phyloP scores from a whole-genome alignment of 1,139 yeast genomes.

The Hansenula sp. region DNA sequence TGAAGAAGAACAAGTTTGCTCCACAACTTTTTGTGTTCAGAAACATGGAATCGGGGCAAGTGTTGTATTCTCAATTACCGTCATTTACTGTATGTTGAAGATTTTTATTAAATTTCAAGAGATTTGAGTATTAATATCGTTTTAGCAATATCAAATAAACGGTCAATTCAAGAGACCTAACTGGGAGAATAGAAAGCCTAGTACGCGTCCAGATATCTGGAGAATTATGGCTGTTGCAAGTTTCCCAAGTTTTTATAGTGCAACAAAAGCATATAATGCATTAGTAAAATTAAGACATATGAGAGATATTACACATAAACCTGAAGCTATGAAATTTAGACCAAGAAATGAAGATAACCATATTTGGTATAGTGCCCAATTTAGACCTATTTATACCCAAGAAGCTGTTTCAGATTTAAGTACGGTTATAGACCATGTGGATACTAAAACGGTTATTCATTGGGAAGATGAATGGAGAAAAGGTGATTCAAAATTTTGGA shows the following conservation, averaged over 20 bases:
- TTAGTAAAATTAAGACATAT: constrained; percentile 68
- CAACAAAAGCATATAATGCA: constrained; percentile 72
- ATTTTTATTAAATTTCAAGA: neutral
- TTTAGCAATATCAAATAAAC: constrained; percentile 67
- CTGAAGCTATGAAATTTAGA: constrained; percentile 66
- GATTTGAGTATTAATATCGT: constrained; percentile 5
- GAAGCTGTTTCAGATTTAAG: constrained; percentile 89
- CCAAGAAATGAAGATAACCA: constrained; percentile 74
- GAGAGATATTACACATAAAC: constrained; percentile 58
- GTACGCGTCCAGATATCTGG: constrained; percentile 81
- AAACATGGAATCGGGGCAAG: constrained; percentile 87
- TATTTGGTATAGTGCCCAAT: constrained; percentile 83
- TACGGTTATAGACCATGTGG: constrained; percentile 63
- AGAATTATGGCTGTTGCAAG: constrained; percentile 84
- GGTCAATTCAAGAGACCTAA: constrained; percentile 73
- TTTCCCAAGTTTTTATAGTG: constrained; percentile 58
- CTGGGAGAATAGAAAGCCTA: constrained; percentile 85
- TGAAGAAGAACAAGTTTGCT: constrained; percentile 49
- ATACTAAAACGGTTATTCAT: constrained; percentile 45
- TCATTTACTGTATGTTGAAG: constrained; percentile 33
- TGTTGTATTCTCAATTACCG: constrained; percentile 82
- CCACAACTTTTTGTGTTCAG: constrained; percentile 83
- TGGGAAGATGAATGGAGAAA: constrained; percentile 90
- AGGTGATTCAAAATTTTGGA: constrained; percentile 73
- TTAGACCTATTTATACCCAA: constrained; percentile 85